Evolutionary conservation across 169 alveolate species (phyloP), one percentile per base, ranked within the genome.

Genomic region (Ichthyophthirius multifiliis): DNA sequence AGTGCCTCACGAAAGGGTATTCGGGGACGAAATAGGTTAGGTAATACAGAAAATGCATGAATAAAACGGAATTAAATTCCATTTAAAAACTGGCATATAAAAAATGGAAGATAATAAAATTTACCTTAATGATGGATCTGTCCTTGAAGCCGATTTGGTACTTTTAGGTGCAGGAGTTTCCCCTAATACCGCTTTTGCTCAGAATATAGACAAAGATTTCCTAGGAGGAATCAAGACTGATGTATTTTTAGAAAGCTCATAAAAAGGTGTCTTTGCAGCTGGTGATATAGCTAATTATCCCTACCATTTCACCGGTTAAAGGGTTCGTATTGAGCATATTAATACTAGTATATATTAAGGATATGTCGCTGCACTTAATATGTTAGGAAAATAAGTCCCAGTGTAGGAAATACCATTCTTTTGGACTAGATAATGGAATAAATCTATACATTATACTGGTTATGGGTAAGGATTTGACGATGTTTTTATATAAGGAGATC

Each of bases 201-300:
- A 64, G 0, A 64, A 64, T 4, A 18, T 64, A 64, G 46, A 64
- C 30, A 64, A 64, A 20, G 46, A 64, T 34, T 13, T 20, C 5
- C 7, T 1, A 46, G 92, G 91, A 45, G 87, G 88, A 15, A 48
- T 90, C 32, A 74, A 80, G 65, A 76, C 80, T 34, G 89, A 90
- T 74, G 87, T 89, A n/a, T 90, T 84, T 77, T 76, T 86, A 32
- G 35, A 75, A 65, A 81, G 89, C 2, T 77, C 88, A 31, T 80
- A 48, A 13, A 35, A 64, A 30, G 80, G 87, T 75, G 80, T 90
- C 41, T 90, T 37, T 78, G 95, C 92, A 35, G 90, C 95, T 10
- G 95, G 93, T 4, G 95, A 90, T 84, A 65, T 82, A 46, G 92
- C 92, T 16, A 62, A 76, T 34, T 87, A 67, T 48, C 95, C 95